These are phyloP conservation scores for Juncus effusus DNA, from an alignment of 176 grass and related monocot genomes.

Conservation along the genomic window DNA sequence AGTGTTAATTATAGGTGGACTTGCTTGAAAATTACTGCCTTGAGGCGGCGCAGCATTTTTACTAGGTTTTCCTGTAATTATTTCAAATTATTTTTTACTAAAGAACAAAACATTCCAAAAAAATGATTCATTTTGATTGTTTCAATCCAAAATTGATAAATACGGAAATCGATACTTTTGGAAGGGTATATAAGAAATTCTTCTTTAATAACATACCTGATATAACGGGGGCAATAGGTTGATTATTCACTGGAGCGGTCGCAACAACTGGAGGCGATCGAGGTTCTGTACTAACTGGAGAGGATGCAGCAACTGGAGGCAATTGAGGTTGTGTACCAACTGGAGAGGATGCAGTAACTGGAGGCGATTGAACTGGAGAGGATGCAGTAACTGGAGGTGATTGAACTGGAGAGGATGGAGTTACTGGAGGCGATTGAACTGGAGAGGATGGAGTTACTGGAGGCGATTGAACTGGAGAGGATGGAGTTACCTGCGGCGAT, in stretches of 20 bases:
- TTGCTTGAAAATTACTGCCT: constrained; percentile 30
- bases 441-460: constrained; percentile 40
- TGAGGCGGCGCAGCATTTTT: constrained; percentile 17
- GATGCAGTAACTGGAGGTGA: constrained; percentile 32
- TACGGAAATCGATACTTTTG: too few relatives aligned
- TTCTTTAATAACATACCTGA: constrained; percentile 38
- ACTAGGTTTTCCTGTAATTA: constrained; percentile 15
- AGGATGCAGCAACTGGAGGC: constrained; percentile 24
- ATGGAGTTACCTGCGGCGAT: constrained; percentile 47
- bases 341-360: constrained; percentile 33
- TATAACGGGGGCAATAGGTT: constrained; percentile 44
- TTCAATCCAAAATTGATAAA: too few relatives aligned
- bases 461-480: constrained; percentile 31
- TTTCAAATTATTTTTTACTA: too few relatives aligned
- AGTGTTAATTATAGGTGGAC: constrained; percentile 48
- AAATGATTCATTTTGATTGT: too few relatives aligned
- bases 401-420: constrained; percentile 49
- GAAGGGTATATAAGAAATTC: constrained; percentile 10
- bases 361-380: constrained; percentile 38
- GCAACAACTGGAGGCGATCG: constrained; percentile 21
- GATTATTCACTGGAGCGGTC: constrained; percentile 37
- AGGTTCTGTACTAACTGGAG: constrained; percentile 36
- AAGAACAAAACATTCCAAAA: too few relatives aligned
- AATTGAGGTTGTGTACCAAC: constrained; percentile 31
- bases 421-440: constrained; percentile 34